Evolutionary conservation across 108 stramenopile species (phyloP).

Genomic region (Epithemia pelagica): DNA sequence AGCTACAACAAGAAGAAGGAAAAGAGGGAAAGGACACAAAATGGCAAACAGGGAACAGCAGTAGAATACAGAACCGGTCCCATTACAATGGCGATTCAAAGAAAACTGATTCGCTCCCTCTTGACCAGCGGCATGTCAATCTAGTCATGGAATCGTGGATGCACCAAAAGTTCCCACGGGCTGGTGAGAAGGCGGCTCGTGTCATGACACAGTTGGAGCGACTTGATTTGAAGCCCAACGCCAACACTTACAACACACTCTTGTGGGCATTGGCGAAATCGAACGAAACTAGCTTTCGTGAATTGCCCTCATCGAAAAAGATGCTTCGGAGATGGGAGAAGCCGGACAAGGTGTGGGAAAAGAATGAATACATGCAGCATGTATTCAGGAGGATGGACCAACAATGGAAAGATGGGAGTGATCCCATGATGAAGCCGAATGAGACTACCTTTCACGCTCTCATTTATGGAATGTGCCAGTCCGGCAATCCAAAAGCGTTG

Average conservation of each 20-base stretch:
- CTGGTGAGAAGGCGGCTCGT: neutral
- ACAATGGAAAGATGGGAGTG: neutral
- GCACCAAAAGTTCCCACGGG: neutral
- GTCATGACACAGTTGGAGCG: neutral
- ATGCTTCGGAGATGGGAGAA: too few species aligned
- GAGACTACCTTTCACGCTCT: neutral
- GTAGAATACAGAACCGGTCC: too few species aligned
- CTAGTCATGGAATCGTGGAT: neutral
- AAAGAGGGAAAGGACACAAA: too few species aligned
- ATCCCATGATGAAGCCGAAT: neutral
- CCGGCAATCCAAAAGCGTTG: neutral
- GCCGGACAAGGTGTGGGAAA: neutral
- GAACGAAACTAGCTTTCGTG: neutral
- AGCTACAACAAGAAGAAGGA: neutral
- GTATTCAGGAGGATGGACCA: neutral
- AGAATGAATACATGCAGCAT: neutral
- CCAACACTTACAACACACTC: neutral
- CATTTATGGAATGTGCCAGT: neutral
- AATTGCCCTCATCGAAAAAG: too few species aligned
- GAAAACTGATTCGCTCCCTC: neutral
- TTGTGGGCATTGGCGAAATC: neutral
- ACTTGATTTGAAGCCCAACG: neutral
- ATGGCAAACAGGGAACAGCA: too few species aligned
- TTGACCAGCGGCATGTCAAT: neutral
- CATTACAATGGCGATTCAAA: too few species aligned